Conservation (phyloP, 2,329 filamentous ascomycete species). For the Colletotrichum shisoi region DNA sequence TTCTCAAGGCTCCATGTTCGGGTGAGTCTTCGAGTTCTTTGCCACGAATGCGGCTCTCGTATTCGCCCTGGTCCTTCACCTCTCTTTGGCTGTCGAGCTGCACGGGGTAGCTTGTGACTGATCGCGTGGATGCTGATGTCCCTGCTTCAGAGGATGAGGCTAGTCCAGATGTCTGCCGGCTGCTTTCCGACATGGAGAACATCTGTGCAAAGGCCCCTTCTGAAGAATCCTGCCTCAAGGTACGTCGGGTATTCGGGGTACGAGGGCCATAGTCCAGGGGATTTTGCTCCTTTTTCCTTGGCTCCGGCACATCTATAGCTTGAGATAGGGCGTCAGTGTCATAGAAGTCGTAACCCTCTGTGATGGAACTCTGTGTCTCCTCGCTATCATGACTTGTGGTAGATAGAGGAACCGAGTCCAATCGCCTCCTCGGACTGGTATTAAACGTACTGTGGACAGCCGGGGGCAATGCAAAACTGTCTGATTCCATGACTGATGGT, state of each 20-base stretch:
- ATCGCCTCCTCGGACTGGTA: conserved; percentile 53
- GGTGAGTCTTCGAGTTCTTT: conserved; percentile 47
- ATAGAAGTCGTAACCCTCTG: conserved; percentile 72
- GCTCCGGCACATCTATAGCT: conserved; percentile 62
- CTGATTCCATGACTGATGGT: conserved; percentile 60
- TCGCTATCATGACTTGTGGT: conserved; percentile 60
- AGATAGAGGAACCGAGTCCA: conserved; percentile 61
- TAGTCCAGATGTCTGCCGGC: conserved; percentile 52
- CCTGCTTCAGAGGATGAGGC: conserved; percentile 49
- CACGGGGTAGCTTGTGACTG: conserved; percentile 32
- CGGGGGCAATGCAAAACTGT: conserved; percentile 60
- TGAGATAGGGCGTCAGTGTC: conserved; percentile 63
- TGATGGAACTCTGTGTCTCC: conserved; percentile 58
- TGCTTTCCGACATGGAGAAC: conserved; percentile 65
- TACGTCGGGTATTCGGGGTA: conserved; percentile 46
- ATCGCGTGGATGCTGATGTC: conserved; percentile 18
- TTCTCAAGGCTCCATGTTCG: conserved; percentile 28
- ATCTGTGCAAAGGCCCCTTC: conserved; percentile 66
- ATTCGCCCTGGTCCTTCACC: conserved; percentile 49
- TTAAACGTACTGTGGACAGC: conserved; percentile 51
- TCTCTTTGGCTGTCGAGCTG: conserved; percentile 41
- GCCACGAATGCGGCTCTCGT: conserved; percentile 57
- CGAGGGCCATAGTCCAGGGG: conserved; percentile 49
- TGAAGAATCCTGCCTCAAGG: conserved; percentile 60
- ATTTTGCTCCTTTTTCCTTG: conserved; percentile 50